phyloP scores from a whole-genome alignment of 192 early-diverging fungal genomes.

The Thamnidium elegans region DNA sequence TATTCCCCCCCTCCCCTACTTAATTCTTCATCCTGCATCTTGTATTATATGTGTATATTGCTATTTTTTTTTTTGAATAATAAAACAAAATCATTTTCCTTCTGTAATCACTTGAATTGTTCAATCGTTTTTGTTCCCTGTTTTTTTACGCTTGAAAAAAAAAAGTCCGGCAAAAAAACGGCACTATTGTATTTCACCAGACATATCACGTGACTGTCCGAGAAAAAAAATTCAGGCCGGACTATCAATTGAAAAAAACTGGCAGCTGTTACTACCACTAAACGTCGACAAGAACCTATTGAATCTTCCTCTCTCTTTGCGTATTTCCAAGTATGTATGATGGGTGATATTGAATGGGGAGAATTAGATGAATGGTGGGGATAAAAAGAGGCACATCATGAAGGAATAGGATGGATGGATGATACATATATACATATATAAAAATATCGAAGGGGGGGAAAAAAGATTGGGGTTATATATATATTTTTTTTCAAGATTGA shows the following conservation, averaged over 20 bases:
- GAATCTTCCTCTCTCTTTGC: conserved; percentile 18
- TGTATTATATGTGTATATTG: neutral
- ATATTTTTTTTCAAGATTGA: no score
- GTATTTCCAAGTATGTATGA: conserved; percentile 14
- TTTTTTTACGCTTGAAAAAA: no score
- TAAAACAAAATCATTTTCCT: no score
- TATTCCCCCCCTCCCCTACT: neutral
- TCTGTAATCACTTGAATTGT: no score
- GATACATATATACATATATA: neutral
- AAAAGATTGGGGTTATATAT: no score
- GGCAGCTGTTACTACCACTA: no score
- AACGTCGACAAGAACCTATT: neutral
- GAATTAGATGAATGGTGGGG: neutral
- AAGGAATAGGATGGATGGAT: conserved; percentile 13
- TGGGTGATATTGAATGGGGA: neutral
- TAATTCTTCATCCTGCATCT: neutral
- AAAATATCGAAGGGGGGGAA: neutral
- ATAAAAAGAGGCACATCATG: neutral
- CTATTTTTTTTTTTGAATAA: neutral
- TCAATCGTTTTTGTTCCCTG: no score
- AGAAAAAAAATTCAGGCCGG: no score
- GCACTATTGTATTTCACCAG: no score
- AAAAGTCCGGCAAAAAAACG: no score
- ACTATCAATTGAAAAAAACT: no score
- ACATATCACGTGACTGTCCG: no score